phyloP scores from a whole-genome alignment of 495 filamentous ascomycete species.

The Penicillium nucicola region DNA sequence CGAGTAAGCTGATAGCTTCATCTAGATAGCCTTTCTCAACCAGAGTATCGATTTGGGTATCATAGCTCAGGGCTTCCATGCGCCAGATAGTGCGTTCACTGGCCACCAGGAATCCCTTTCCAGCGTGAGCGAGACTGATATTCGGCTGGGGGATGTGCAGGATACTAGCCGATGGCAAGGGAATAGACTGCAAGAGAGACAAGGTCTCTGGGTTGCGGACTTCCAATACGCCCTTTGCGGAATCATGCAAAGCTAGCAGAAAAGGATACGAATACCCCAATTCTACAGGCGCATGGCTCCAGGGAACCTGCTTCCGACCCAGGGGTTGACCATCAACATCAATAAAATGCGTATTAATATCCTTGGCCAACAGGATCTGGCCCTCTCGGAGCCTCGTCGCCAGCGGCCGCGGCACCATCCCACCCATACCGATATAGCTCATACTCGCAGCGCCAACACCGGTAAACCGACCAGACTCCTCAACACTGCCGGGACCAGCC shows the following conservation, averaged over 20 bases:
- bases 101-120: constrained; percentile 87
- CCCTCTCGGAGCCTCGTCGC: constrained; percentile 78
- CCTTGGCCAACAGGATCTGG: constrained; percentile 85
- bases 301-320: constrained; percentile 84
- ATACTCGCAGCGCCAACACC: constrained; percentile 73
- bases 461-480: constrained; percentile 60
- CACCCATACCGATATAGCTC: constrained; percentile 92
- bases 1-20: constrained; percentile 85
- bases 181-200: constrained; percentile 79
- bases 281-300: constrained; percentile 81
- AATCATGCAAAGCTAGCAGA: constrained; percentile 78
- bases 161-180: constrained; percentile 72
- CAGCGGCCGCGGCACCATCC: constrained; percentile 85
- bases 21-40: constrained; percentile 74
- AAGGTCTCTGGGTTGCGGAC: constrained; percentile 91
- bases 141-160: constrained; percentile 94
- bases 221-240: constrained; percentile 82
- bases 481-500: constrained; percentile 71
- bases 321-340: constrained; percentile 76
- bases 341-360: constrained; percentile 93
- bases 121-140: constrained; percentile 86
- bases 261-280: constrained; percentile 97
- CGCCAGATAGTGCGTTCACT: constrained; percentile 92
- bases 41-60: constrained; percentile 84
- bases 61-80: constrained; percentile 91